These are phyloP conservation scores for Glaciozyma martinii DNA, from an alignment of 768 basidiomycete species.

Conservation along the genomic window DNA sequence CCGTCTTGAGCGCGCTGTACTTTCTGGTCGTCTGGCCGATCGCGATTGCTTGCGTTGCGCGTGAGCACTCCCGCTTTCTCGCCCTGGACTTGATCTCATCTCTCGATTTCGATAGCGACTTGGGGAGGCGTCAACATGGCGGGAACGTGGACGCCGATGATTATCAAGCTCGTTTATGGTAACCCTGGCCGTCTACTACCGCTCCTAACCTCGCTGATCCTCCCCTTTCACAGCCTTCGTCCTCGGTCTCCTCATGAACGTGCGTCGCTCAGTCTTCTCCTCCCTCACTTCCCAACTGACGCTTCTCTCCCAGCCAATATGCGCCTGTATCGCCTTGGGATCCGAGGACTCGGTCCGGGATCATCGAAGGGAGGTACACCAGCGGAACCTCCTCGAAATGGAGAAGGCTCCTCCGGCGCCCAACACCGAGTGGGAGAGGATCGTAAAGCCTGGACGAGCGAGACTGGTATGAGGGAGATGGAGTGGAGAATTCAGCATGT, in stretches of 20 bases:
- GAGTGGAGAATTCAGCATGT: no score
- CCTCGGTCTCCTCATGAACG: slow-evolving; percentile 26
- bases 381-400: slow-evolving; percentile 13
- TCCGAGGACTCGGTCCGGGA: slow-evolving; percentile 19
- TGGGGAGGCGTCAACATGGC: slow-evolving; percentile 31
- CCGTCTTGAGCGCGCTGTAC: slow-evolving; percentile 26
- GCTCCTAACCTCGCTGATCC: no score
- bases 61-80: slow-evolving; percentile 5
- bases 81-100: background rate
- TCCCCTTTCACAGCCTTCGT: background rate
- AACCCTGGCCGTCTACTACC: background rate
- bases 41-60: slow-evolving; percentile 32
- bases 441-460: background rate
- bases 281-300: background rate
- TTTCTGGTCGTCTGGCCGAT: slow-evolving; percentile 33
- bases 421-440: slow-evolving; percentile 15
- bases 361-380: slow-evolving; percentile 25
- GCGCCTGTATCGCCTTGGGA: slow-evolving; percentile 26
- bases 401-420: slow-evolving; percentile 17
- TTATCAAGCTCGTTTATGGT: slow-evolving; percentile 31
- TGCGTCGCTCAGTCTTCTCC: background rate
- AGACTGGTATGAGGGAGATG: no score
- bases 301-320: slow-evolving; percentile 1
- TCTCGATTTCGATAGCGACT: background rate
- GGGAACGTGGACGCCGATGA: slow-evolving; percentile 20